A percentile compares a stretch with the other conserved stretches of the same genome.
Evolutionary conservation across 1,284 basidiomycete genomes (phyloP).

Genomic region (Pseudomicrostroma phylloplanum): DNA sequence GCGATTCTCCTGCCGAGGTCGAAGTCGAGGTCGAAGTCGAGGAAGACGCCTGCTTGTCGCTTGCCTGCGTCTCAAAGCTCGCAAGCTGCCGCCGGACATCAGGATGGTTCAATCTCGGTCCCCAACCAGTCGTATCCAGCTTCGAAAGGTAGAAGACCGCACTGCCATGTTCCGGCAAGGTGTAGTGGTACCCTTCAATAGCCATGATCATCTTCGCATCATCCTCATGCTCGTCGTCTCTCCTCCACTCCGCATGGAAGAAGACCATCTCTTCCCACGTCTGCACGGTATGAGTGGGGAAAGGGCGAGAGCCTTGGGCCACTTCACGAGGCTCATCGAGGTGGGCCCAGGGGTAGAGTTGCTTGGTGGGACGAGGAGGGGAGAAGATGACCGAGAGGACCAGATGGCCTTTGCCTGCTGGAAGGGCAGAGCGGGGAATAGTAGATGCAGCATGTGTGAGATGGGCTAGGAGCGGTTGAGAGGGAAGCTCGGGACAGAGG

Average conservation of each 20-base stretch:
- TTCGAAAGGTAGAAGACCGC: slow-evolving; percentile 86
- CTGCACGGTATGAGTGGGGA: slow-evolving; percentile 28
- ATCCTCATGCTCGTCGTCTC: slow-evolving; percentile 49
- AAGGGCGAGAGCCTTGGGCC: slow-evolving; percentile 22
- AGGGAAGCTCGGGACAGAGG: not conserved
- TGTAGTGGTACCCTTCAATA: slow-evolving; percentile 75
- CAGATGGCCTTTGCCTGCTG: not conserved
- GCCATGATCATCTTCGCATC: slow-evolving; percentile 61
- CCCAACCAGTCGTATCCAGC: slow-evolving; percentile 84
- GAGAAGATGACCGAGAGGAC: slow-evolving; percentile 26
- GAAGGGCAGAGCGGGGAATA: not conserved
- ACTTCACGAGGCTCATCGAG: slow-evolving; percentile 26
- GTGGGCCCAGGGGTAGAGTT: slow-evolving; percentile 46
- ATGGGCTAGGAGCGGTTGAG: not conserved
- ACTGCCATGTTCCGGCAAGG: slow-evolving; percentile 62
- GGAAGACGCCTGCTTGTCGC: slow-evolving; percentile 63
- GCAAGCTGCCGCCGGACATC: not conserved
- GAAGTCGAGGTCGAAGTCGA: slow-evolving; percentile 60
- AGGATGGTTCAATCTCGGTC: slow-evolving; percentile 24
- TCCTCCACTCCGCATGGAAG: not conserved
- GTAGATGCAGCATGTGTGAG: not conserved
- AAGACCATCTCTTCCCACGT: slow-evolving; percentile 10
- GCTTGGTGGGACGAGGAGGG: slow-evolving; percentile 32
- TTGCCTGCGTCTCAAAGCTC: slow-evolving; percentile 1
- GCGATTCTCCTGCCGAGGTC: slow-evolving; percentile 57